These are phyloP conservation scores for Penicillium thymicola DNA, from an alignment of 2,329 filamentous ascomycete genomes.

Conservation along the genomic window DNA sequence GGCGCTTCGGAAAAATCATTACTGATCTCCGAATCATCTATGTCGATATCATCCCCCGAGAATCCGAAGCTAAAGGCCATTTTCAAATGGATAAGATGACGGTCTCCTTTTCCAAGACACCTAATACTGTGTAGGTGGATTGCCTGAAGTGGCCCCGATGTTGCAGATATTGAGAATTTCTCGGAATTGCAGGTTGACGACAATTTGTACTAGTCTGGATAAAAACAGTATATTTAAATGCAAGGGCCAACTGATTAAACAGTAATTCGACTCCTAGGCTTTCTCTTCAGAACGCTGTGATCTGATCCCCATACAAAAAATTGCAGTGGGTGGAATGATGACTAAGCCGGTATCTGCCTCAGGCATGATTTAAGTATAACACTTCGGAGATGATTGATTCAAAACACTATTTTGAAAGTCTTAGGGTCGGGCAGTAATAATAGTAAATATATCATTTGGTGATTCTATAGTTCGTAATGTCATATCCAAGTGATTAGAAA, in stretches of 20 bases:
- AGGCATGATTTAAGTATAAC: neutral
- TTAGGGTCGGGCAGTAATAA: neutral
- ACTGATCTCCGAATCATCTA: constrained; percentile 37
- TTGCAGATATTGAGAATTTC: neutral
- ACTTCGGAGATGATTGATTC: neutral
- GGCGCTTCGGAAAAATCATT: constrained; percentile 16
- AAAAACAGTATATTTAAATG: too few species aligned
- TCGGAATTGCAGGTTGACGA: neutral
- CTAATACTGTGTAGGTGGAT: neutral
- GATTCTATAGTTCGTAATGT: constrained; percentile 1
- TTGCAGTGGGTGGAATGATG: constrained; percentile 12
- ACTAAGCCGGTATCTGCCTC: constrained; percentile 11
- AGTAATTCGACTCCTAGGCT: neutral
- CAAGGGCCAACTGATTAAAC: neutral
- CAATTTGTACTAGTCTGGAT: neutral
- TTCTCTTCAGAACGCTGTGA: neutral
- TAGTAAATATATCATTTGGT: neutral
- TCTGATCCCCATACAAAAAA: constrained; percentile 15
- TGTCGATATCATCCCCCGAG: constrained; percentile 57
- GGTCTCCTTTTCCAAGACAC: neutral
- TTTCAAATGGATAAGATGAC: neutral
- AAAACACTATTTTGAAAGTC: too few species aligned
- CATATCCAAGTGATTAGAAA: constrained; percentile 3
- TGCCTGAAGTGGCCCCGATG: neutral
- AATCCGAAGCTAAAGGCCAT: constrained; percentile 56